Evolutionary conservation across 2,329 filamentous ascomycete species (phyloP), one percentile per base, ranked within the genome.

Genomic region (Sporothrix luriei): DNA sequence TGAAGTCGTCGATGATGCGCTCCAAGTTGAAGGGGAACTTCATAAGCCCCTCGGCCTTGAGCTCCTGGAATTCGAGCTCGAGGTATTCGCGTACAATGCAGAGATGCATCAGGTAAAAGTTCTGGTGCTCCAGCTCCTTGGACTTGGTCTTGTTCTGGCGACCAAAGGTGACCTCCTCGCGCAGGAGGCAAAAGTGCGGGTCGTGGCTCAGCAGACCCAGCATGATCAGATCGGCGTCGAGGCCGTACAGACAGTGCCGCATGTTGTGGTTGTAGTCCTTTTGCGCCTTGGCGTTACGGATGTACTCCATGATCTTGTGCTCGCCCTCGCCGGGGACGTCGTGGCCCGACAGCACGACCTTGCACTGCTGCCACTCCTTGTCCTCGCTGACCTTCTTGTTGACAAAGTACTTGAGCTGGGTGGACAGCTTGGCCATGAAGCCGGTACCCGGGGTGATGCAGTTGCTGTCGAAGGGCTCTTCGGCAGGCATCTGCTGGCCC

Each of bases 281-380:
- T 80, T 99, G 95, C 64, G 94, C 93, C 84, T 98, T 98, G 72
- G 95, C 92, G 80, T 96, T 92, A 75, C 95, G 91, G 79, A 99
- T 99, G 80, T 99, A 99, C 81, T 99, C 96, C 95, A 99, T 99
- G 81, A 99, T 97, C 83, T 99, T 99, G 84, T 99, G 95, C 80
- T 99, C 95, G 76, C 95, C 95, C 81, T 99, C 96, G 75, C 95
- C 95, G 7, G 95, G 95, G 33, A 98, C 94, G 80, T 99, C 96
- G 78, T 99, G 96, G 68, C 96, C 95, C 6, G 95, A 99, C 71
- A 99, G 86, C 68, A 99, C 93, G 75, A 99, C 90, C 78, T 98
- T 94, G 74, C 96, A 95, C 71, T 92, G 92, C 81, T 99, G 95
- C 95, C 95, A 99, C 76, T 99, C 95, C 62, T 90, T 88, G 79